These are phyloP conservation scores for Fusarium algeriense DNA, from an alignment of 2,329 filamentous ascomycete species.

Conservation along the genomic window DNA sequence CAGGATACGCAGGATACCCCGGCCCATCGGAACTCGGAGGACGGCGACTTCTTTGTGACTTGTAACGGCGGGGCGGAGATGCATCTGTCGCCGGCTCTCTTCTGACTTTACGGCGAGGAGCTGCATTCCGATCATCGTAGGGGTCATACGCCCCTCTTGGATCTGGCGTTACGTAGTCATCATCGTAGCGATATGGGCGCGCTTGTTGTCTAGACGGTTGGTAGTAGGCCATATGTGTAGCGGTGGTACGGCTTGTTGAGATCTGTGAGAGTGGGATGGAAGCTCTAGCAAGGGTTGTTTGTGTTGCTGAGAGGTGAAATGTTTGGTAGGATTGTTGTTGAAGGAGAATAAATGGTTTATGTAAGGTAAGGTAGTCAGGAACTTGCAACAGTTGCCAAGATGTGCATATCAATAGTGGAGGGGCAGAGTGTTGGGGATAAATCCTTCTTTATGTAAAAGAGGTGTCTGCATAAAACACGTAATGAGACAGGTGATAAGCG, in stretches of 20 bases:
- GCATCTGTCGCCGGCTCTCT: conserved; percentile 17
- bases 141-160: conserved; percentile 38
- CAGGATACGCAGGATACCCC: conserved; percentile 35
- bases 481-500: conserved; percentile 18
- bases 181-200: conserved; percentile 42
- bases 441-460: conserved; percentile 40
- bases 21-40: conserved; percentile 33
- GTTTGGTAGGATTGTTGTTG: conserved; percentile 3
- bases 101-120: conserved; percentile 24
- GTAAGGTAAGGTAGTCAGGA: conserved; percentile 4
- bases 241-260: not conserved
- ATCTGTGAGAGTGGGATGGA: not conserved
- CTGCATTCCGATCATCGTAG: conserved; percentile 31
- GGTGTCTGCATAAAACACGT: conserved; percentile 10
- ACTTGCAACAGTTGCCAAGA: conserved; percentile 7
- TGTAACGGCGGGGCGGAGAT: conserved; percentile 41
- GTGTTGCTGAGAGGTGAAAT: not conserved
- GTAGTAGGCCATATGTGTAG: conserved; percentile 44
- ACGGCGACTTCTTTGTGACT: conserved; percentile 40
- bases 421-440: conserved; percentile 14
- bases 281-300: not conserved
- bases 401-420: conserved; percentile 21
- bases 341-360: conserved; percentile 1
- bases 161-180: conserved; percentile 42
- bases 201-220: conserved; percentile 42